A percentile compares a stretch with the other conserved stretches of the same genome.
phyloP scores from a whole-genome alignment of 768 basidiomycete genomes.

The Solioccasus polychromus region DNA sequence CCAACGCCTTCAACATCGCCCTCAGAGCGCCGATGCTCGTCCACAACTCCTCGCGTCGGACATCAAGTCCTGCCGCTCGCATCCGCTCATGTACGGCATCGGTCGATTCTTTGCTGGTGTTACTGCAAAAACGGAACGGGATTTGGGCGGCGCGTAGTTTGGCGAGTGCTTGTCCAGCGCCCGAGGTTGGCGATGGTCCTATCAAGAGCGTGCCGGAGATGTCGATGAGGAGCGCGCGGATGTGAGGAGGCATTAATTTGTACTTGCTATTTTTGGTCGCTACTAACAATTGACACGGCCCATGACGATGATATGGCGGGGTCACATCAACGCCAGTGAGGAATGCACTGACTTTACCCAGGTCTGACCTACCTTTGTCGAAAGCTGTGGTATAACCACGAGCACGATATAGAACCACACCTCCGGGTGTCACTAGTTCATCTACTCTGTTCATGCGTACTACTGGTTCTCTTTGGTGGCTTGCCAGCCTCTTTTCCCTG shows the following conservation, averaged over 20 bases:
- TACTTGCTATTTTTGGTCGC: no score
- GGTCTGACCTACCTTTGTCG: no score
- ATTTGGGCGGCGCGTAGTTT: constrained; percentile 32
- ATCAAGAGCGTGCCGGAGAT: constrained; percentile 67
- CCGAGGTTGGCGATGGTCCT: constrained; percentile 45
- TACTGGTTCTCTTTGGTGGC: no score
- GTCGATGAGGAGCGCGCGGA: constrained; percentile 59
- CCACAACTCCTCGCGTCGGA: constrained; percentile 48
- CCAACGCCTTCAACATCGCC: constrained; percentile 39
- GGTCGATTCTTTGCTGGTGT: constrained; percentile 66
- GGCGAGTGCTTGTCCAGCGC: constrained; percentile 35
- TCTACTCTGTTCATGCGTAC: no score
- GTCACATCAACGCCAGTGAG: no score
- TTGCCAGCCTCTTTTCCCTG: no score
- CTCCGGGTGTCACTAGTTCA: no score
- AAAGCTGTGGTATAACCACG: no score
- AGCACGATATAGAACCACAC: no score
- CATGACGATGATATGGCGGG: no score
- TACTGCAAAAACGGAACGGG: constrained; percentile 60
- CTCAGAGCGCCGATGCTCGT: constrained; percentile 63
- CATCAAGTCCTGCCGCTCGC: constrained; percentile 46
- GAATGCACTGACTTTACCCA: no score
- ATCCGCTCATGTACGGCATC: constrained; percentile 42
- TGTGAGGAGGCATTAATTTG: constrained; percentile 7
- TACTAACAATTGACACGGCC: neutral